These are phyloP conservation scores for Daldinia childiae DNA, from an alignment of 495 filamentous ascomycete species.

Conservation along the genomic window DNA sequence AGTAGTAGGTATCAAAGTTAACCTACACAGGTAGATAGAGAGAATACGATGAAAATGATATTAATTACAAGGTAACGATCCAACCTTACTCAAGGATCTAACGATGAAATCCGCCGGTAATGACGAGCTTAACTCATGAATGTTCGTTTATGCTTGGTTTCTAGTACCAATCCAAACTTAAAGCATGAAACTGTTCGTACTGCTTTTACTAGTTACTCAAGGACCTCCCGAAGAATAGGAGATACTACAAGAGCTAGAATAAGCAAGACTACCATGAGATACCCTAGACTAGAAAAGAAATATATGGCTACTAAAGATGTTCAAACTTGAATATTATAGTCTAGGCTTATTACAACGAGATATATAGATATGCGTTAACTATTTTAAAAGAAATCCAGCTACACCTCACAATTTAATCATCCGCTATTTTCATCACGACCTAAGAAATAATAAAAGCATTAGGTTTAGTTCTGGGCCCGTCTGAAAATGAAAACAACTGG, in stretches of 20 bases:
- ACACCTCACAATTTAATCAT: neutral
- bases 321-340: neutral
- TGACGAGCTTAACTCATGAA: neutral
- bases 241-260: neutral
- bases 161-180: neutral
- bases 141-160: neutral
- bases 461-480: neutral
- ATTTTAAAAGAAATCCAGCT: neutral
- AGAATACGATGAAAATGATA: neutral
- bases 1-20: neutral
- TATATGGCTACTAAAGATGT: neutral
- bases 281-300: neutral
- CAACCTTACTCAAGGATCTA: neutral
- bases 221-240: neutral
- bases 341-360: neutral
- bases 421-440: neutral
- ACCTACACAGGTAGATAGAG: neutral
- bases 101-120: neutral
- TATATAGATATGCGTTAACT: neutral
- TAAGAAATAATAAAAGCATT: neutral
- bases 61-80: neutral
- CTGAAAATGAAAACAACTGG: too few species aligned
- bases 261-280: neutral
- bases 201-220: neutral
- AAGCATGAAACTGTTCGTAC: neutral